Evolutionary conservation across 2,329 filamentous ascomycete species (phyloP), one percentile per base, ranked within the genome.

Genomic region (Cercospora sesami): DNA sequence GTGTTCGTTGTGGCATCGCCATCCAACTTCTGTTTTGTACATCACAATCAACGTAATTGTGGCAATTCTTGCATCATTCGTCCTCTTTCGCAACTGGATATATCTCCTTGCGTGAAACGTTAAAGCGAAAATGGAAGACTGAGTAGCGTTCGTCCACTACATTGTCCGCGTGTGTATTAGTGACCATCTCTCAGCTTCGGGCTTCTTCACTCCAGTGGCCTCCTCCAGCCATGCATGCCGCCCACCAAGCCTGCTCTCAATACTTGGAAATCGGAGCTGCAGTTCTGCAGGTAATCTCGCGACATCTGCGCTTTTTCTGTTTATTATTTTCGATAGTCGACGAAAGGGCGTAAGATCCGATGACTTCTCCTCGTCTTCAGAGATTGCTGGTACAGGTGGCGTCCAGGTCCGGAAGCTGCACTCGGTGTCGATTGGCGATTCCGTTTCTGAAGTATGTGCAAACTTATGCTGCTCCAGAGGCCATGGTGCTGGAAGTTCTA

Each of bases 231-330:
- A 67, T 23, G 59, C 60, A 30, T 66, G 60, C 28, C 45, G 57
- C n/a, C 64, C 61, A 8, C 42, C 53, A 30, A 69, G 48, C 12
- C 67, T 59, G 28, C 60, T 60, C 16, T 66, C 67, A 16, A 69
- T 64, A 48, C 67, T 69, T 2, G 67, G 67, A 45, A 69, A 63
- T 18, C 33, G 18, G 14, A 69, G 36, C 16, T 63, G 42, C 7
- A 64, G 28, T 28, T 63, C 60, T 36, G 67, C 64, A 9, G 67
- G 64, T 8, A 42, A 57, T 5, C 33, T 60, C 3, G 67, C 59
- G 5, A 62, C 60, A 16, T 53, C 61, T 21, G n/a, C 48, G n/a
- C 21, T 63, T 30, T 31, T 48, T 26, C 18, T 23, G 3, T 28
- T 48, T n/a, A 62, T n/a, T 1, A 62, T 30, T 3, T 48, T 62